phyloP scores from a whole-genome alignment of 1,139 yeast genomes.

The Pichia sp. region DNA sequence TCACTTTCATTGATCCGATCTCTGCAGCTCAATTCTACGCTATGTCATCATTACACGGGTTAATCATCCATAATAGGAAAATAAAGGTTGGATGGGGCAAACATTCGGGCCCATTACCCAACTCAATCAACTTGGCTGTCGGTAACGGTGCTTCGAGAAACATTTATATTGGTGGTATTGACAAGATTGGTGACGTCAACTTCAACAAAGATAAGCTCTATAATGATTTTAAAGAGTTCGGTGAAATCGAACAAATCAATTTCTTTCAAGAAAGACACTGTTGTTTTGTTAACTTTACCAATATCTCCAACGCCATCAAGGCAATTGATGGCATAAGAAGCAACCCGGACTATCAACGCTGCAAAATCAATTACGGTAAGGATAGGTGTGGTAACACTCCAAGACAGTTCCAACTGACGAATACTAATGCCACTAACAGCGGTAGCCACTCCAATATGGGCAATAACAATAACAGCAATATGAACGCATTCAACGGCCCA shows the following conservation, averaged over 20 bases:
- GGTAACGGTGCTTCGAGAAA: conserved; percentile 80
- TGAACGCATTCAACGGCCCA: no score
- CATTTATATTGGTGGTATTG: conserved; percentile 64
- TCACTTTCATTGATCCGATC: conserved; percentile 71
- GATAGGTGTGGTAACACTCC: conserved; percentile 83
- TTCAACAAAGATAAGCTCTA: conserved; percentile 49
- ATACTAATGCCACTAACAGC: neutral
- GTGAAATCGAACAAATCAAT: conserved; percentile 77
- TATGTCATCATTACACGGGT: conserved; percentile 67
- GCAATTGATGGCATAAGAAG: conserved; percentile 68
- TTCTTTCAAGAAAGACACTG: conserved; percentile 68
- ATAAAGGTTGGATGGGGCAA: conserved; percentile 84
- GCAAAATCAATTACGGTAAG: conserved; percentile 69
- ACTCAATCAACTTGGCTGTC: conserved; percentile 68
- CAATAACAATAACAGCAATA: conserved; percentile 1
- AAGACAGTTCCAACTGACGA: conserved; percentile 29
- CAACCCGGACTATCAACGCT: conserved; percentile 43
- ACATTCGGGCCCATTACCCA: conserved; percentile 70
- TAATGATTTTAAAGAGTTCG: conserved; percentile 61
- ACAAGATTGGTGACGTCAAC: conserved; percentile 25
- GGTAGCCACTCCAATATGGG: conserved; percentile 1
- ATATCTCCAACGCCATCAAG: conserved; percentile 68
- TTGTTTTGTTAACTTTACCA: conserved; percentile 73
- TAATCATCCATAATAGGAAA: conserved; percentile 67
- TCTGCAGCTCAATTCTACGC: conserved; percentile 83